These are phyloP conservation scores for Lentinula boryana DNA, from an alignment of 768 basidiomycete genomes.

Conservation along the genomic window DNA sequence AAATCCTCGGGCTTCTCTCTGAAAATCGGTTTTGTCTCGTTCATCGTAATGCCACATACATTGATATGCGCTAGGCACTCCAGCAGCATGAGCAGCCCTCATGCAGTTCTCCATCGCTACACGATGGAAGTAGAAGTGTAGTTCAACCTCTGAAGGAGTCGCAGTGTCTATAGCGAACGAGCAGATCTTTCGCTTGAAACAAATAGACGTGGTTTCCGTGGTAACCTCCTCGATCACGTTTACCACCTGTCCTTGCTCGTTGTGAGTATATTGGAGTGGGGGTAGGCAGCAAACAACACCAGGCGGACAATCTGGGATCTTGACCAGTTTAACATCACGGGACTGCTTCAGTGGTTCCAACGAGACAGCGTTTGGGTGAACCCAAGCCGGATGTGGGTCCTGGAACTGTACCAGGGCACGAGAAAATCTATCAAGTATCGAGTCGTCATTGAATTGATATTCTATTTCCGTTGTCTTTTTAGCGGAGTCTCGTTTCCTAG, in stretches of 20 bases:
- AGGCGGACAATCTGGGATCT: background rate
- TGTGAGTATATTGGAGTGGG: background rate
- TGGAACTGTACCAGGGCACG: too few relatives aligned
- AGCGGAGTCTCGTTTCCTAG: too few relatives aligned
- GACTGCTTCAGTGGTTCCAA: background rate
- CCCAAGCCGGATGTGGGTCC: background rate
- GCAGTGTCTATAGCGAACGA: background rate
- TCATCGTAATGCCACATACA: background rate
- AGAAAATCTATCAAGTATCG: too few relatives aligned
- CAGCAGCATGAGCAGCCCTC: background rate
- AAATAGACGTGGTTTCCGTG: background rate
- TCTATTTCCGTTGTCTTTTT: too few relatives aligned
- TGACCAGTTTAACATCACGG: background rate
- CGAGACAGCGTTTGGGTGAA: background rate
- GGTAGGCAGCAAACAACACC: background rate
- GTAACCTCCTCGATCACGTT: background rate
- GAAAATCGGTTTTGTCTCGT: background rate
- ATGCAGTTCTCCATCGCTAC: background rate
- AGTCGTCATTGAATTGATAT: too few relatives aligned
- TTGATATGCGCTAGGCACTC: background rate
- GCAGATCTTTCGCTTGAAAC: background rate
- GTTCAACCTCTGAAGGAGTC: background rate
- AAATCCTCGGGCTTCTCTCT: background rate
- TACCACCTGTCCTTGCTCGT: background rate
- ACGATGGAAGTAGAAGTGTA: background rate